Evolutionary conservation across 345 rosid species (phyloP), one percentile per base, ranked within the genome.

Genomic region (Zanthoxylum bungeanum): DNA sequence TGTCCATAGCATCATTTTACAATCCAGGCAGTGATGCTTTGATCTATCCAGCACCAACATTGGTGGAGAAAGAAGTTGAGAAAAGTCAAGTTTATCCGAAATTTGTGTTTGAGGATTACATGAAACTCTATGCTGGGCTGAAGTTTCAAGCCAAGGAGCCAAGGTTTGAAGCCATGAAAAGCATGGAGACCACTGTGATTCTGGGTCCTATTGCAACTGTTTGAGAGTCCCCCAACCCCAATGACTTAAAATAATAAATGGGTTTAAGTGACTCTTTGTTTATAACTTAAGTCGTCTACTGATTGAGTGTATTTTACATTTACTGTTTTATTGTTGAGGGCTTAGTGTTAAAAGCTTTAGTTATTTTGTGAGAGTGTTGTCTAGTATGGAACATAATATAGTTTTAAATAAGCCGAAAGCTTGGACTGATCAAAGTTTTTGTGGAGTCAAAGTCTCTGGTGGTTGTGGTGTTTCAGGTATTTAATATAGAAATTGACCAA

Each of bases 61-160:
- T 92, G 68, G 80, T 86, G 2, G 89, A 73, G 27, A 78, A 85
- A 56, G 89, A 79, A 51, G 79, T 78, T 6, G 86, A 80, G 70
- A 34, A 75, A 3, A 65, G 55, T 3, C 79, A 63, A 7, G 24
- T 69, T 2, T 88, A 93, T 70, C 98, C 98, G 0, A 92, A 85
- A 66, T 93, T 91, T 57, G 89, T 89, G 71, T 94, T 94, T 19
- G 96, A 85, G 22, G 97, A 92, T 79, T 94, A 94, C 81, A 92
- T 94, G 98, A 85, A 90, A 73, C 88, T 86, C 47, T 94, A 94
- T 47, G 81, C 87, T 0, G 91, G 85, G 5, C 79, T 86, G 71
- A 94, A 94, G 83, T 94, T 94, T 74, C 86, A 92, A 71, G 89
- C 89, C 47, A 94, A 94, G 84, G 91, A 94, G 70, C 97, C 98